Evolutionary conservation across 305 asterid genomes (phyloP), one percentile per base, ranked within the genome.

Genomic region (Petunia hybrid): DNA sequence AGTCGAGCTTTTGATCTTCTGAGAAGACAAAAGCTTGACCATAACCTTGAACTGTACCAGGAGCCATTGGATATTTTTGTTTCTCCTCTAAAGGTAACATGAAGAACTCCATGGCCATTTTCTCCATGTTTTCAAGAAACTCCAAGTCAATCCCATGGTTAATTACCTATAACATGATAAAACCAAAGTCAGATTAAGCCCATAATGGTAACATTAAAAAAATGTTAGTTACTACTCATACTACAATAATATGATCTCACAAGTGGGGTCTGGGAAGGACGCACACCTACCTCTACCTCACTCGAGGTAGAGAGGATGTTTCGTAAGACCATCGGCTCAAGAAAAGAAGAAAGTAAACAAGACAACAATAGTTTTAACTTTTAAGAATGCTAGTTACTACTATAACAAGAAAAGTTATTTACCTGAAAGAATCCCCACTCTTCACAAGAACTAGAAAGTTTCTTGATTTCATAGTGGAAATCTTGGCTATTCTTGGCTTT

Each of bases 401-500:
- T 22, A 22, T 22, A 22, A 22, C 31, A 22, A 22, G 31, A 22
- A 31, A 48, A 4, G 45, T 3, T 42, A 40, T 2, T 40, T 80
- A 92, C 98, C 97, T 96, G 99, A 84, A 96, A 96, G 82, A 96
- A 92, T n/a, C 99, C 99, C 99, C 98, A 94, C 22, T 96, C 92
- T 79, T 92, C 79, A 81, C 99, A 96, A 40, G 98, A 85, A 77
- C 62, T 81, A 65, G 84, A 89, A 83, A 96, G 97, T 77, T 93
- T 93, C 53, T 71, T 38, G 5, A 91, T 78, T 73, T 94, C 97
- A 80, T 14, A 63, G 8, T 65, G 84, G 85, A 90, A 88, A 39
- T 90, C 95, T 35, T 42, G 77, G 48, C 66, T 64, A 80, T 90
- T 88, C 82, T 66, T 66, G 57, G 90, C 93, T 48, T 71, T 85